Conservation (phyloP, 164 flowering plant species). For the Tetrastigma voinierianum region DNA sequence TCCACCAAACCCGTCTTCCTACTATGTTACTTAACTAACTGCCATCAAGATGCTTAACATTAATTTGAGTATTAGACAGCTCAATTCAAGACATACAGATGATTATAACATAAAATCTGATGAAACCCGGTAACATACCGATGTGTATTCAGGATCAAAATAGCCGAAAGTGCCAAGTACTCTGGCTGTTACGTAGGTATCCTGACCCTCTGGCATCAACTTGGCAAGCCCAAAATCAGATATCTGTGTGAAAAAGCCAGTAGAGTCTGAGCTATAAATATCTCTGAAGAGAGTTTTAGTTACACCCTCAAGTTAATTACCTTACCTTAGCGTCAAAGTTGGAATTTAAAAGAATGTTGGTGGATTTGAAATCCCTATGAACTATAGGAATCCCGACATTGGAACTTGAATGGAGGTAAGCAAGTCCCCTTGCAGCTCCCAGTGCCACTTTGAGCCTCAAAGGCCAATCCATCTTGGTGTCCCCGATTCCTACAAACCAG, state of each 20-base stretch:
- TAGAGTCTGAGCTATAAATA: slow-evolving; percentile 3
- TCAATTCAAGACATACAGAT: too few relatives aligned
- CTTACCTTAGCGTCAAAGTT: slow-evolving; percentile 93
- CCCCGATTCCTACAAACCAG: slow-evolving; percentile 52
- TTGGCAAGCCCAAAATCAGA: slow-evolving; percentile 97
- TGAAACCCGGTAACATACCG: slow-evolving; percentile 44
- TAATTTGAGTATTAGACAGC: too few relatives aligned
- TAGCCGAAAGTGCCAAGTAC: slow-evolving; percentile 95
- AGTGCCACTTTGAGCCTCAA: slow-evolving; percentile 81
- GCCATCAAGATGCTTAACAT: too few relatives aligned
- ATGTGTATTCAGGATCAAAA: slow-evolving; percentile 95
- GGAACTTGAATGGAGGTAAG: slow-evolving; percentile 87
- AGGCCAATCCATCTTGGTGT: slow-evolving; percentile 83
- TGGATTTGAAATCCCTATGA: slow-evolving; percentile 95
- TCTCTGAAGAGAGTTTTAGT: neutral
- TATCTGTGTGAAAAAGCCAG: slow-evolving; percentile 42
- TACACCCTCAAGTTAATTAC: slow-evolving; percentile 27
- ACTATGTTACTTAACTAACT: too few relatives aligned
- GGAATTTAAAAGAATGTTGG: slow-evolving; percentile 70
- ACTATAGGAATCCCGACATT: slow-evolving; percentile 84
- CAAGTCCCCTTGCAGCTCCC: slow-evolving; percentile 92
- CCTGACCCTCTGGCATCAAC: slow-evolving; percentile 93
- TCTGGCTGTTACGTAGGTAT: slow-evolving; percentile 66
- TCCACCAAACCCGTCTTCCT: too few relatives aligned
- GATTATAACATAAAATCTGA: too few relatives aligned